Evolutionary conservation across 164 flowering plant species (phyloP), one percentile per base, ranked within the genome.

Genomic region (Cinnamomum chago): DNA sequence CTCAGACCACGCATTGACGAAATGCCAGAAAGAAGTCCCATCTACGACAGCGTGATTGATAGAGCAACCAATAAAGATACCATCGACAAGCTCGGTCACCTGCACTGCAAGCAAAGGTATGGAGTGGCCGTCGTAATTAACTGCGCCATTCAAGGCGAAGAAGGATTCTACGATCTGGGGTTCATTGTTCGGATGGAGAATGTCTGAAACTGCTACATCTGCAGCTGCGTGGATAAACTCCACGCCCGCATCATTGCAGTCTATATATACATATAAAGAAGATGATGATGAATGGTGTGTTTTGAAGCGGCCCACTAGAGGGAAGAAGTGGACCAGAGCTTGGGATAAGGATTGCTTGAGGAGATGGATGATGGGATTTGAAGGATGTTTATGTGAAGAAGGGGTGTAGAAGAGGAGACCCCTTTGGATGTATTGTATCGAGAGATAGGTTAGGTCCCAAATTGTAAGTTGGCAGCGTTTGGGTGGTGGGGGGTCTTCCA

Each of bases 231-330:
- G 85, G 70, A 90, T 76, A 64, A 91, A 83, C 35, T 76, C 78
- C 0, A 84, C 91, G 18, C 92, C 92, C 2, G 87, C 83, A 23
- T 83, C 79, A 67, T 84, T 75, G 83, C 88, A 86, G 72, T 89
- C 85, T 2, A 91, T 65, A 47, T 12, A 80, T 70, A 90, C 76
- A 17, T 62, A 58, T 11, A 55, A 77, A 0, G 84, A 69, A 33
- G 79, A 25, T 84, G 75, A 58, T 76, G 66, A 62, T 9, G 6
- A 52, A 0, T 77, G 79, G 0, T 50, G 17, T 20, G 91, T 87
- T 0, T 50, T 80, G 4, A 90, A 77, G 35, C 84, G 88, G 2
- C 92, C 91, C 0, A 88, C 84, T 1, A 89, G 82, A 0, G 88
- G 89, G 75, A 76, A 82, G 84, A 87, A 89, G 67, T 86, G 86